Percentiles rank a stretch among this genome's conserved stretches.
Conservation (phyloP, 2,329 filamentous ascomycete species). For the Colletotrichum phormii region DNA sequence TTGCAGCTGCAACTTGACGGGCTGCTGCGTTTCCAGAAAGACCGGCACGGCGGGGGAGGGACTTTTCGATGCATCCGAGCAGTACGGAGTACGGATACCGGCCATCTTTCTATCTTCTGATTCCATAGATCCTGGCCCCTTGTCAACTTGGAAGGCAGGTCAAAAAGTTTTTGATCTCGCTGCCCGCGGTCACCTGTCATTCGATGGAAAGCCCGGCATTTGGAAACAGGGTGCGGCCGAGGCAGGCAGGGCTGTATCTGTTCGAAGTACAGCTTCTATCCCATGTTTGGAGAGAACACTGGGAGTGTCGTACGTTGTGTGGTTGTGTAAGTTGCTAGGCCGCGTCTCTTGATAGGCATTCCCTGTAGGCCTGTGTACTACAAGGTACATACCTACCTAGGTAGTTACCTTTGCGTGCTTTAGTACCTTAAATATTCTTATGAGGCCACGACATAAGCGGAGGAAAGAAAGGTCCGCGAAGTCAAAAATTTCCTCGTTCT, state of each 20-base stretch:
- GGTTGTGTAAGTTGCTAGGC: background rate
- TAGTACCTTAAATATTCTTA: background rate
- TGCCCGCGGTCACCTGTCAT: conserved; percentile 7
- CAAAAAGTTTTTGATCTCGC: background rate
- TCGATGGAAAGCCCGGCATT: conserved; percentile 25
- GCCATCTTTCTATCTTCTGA: background rate
- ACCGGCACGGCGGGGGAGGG: conserved; percentile 4
- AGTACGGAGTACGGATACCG: too few species aligned
- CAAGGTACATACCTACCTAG: background rate
- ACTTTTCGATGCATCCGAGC: background rate
- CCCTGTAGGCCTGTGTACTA: background rate
- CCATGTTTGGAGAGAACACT: background rate
- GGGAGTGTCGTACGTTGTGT: conserved; percentile 7
- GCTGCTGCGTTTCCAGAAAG: conserved; percentile 9
- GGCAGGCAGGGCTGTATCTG: background rate
- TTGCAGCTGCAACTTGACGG: background rate
- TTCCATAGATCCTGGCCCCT: background rate
- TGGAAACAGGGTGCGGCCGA: conserved; percentile 22
- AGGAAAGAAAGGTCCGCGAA: background rate
- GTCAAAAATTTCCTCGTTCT: background rate
- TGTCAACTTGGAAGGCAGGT: background rate
- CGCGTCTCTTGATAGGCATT: conserved; percentile 4
- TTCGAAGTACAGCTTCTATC: conserved; percentile 1
- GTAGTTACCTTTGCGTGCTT: too few species aligned
- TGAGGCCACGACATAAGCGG: background rate